Evolutionary conservation across 176 grass and related monocot genomes (phyloP).

Genomic region (Oryza meyeriana): DNA sequence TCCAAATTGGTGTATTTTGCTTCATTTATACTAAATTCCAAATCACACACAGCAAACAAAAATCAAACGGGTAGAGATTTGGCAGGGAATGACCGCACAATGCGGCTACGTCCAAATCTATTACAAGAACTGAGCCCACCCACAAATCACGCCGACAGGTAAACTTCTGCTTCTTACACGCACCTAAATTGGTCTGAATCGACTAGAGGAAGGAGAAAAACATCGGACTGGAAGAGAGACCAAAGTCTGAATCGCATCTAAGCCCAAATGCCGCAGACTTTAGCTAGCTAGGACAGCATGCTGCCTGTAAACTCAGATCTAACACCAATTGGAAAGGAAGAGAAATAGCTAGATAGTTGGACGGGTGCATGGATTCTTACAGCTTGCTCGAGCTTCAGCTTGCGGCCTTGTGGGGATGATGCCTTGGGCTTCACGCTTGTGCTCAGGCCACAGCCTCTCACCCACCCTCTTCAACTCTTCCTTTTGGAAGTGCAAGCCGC

Average conservation of each 20-base stretch:
- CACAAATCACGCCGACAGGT: not conserved
- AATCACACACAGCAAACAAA: not conserved
- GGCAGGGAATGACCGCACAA: not conserved
- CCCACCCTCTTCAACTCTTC: not conserved
- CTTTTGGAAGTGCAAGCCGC: not conserved
- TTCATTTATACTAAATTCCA: not conserved
- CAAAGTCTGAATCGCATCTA: not conserved
- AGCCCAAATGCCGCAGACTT: slow-evolving; percentile 17
- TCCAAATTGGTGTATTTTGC: not conserved
- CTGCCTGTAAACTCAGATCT: slow-evolving; percentile 23
- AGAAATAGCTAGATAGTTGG: not conserved
- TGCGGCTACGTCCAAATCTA: slow-evolving; percentile 10
- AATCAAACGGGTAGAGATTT: not conserved
- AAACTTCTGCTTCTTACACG: too few species aligned
- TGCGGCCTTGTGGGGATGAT: not conserved
- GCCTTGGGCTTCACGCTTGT: not conserved
- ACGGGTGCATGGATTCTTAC: slow-evolving; percentile 26
- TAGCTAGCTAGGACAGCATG: not conserved
- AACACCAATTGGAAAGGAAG: not conserved
- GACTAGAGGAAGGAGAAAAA: not conserved
- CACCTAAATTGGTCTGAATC: not conserved
- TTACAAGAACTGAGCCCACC: not conserved
- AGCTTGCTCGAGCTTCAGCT: slow-evolving; percentile 8
- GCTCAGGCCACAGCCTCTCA: not conserved
- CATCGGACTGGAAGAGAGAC: not conserved